Percentiles rank a stretch among this genome's conserved stretches.
Evolutionary conservation across 768 basidiomycete species (phyloP).

Genomic region (Pleurotus djamor): DNA sequence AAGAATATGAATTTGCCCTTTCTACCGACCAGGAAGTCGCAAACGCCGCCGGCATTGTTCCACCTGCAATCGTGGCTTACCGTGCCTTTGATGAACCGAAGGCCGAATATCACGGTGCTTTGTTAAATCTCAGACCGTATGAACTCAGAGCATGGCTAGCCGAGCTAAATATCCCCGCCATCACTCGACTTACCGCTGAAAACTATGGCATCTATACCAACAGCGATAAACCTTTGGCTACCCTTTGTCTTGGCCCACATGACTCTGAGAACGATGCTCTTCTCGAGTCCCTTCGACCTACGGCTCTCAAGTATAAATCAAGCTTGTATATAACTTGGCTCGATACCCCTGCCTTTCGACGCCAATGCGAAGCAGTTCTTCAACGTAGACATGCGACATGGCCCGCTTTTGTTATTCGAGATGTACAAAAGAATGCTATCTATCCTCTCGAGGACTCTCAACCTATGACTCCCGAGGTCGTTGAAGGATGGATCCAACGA

Average conservation of each 20-base stretch:
- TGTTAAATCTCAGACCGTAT: constrained; percentile 49
- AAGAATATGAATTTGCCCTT: constrained; percentile 91
- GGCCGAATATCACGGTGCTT: constrained; percentile 63
- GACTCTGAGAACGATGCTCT: constrained; percentile 60
- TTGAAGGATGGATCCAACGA: constrained; percentile 58
- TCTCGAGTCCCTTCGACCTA: constrained; percentile 66
- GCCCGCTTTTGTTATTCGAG: constrained; percentile 94
- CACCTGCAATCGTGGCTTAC: constrained; percentile 90
- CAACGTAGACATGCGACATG: constrained; percentile 84
- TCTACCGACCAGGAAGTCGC: constrained; percentile 69
- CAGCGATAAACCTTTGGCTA: constrained; percentile 86
- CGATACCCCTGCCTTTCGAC: constrained; percentile 90
- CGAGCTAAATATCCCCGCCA: constrained; percentile 80
- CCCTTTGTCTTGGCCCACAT: constrained; percentile 88
- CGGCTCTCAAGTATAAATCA: constrained; percentile 80
- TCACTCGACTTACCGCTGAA: constrained; percentile 92
- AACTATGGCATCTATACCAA: constrained; percentile 87
- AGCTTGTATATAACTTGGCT: constrained; percentile 98
- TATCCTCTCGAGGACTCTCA: constrained; percentile 81
- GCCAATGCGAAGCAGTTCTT: constrained; percentile 87
- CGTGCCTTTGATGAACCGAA: constrained; percentile 87
- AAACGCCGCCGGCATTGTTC: constrained; percentile 67
- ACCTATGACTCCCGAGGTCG: constrained; percentile 53
- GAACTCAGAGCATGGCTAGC: constrained; percentile 78
- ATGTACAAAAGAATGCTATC: constrained; percentile 80